These are phyloP conservation scores for Phytophthora cactorum DNA, from an alignment of 352 stramenopile species.

Conservation along the genomic window DNA sequence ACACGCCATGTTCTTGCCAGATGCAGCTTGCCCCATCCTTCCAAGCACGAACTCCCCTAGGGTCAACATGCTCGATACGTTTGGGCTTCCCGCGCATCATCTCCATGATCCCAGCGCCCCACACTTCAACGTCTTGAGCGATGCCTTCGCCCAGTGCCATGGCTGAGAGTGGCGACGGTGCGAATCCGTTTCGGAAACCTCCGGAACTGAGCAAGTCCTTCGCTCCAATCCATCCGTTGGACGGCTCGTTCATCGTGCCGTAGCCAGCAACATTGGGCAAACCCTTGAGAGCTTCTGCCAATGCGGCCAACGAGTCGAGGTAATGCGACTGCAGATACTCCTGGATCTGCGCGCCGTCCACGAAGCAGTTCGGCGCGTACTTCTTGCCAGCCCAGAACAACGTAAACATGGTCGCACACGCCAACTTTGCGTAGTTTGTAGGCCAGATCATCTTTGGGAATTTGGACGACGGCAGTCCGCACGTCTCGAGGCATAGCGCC, in stretches of 20 bases:
- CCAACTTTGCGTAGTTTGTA: constrained; percentile 73
- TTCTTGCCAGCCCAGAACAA: constrained; percentile 84
- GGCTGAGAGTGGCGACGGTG: neutral
- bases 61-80: constrained; percentile 52
- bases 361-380: constrained; percentile 70
- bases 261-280: constrained; percentile 82
- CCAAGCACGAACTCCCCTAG: constrained; percentile 63
- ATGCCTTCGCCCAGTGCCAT: neutral
- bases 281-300: constrained; percentile 45
- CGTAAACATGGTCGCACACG: constrained; percentile 81
- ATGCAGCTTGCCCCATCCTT: constrained; percentile 60
- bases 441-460: constrained; percentile 86
- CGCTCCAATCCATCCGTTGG: constrained; percentile 68
- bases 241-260: constrained; percentile 91
- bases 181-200: constrained; percentile 60
- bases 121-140: constrained; percentile 47
- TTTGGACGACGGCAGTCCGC: constrained; percentile 32
- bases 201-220: constrained; percentile 45
- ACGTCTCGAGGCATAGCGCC: constrained; percentile 49
- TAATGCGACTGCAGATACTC: constrained; percentile 21
- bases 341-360: neutral
- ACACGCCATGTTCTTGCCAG: constrained; percentile 83
- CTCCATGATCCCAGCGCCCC: constrained; percentile 64
- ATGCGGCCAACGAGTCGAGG: constrained; percentile 64
- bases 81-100: constrained; percentile 46